phyloP scores from a whole-genome alignment of 2,329 filamentous ascomycete genomes.

The Xylaria sp. region DNA sequence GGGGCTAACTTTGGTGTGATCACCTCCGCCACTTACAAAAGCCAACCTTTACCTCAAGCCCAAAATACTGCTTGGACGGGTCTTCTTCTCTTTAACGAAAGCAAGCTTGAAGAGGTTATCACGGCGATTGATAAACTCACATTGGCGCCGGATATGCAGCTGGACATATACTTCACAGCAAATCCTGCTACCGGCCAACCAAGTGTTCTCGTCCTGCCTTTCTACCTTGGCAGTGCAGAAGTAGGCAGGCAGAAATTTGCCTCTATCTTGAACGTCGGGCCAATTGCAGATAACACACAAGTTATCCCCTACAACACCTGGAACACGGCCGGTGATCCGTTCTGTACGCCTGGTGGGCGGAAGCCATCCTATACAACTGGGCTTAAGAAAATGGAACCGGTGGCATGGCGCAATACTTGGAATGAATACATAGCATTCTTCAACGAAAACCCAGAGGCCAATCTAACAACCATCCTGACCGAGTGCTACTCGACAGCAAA shows the following conservation, averaged over 20 bases:
- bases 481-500: conserved; percentile 44
- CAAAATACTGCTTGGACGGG: conserved; percentile 36
- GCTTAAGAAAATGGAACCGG: conserved; percentile 43
- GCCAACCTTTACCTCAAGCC: conserved; percentile 27
- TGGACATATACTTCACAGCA: conserved; percentile 43
- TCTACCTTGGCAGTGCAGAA: conserved; percentile 42
- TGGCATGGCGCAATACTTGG: conserved; percentile 44
- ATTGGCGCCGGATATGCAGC: conserved; percentile 43
- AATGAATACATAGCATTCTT: conserved; percentile 45
- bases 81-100: conserved; percentile 33
- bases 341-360: conserved; percentile 40
- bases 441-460: conserved; percentile 38
- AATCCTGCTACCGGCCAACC: conserved; percentile 25
- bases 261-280: conserved; percentile 44
- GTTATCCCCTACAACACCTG: conserved; percentile 44
- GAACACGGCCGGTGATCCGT: conserved; percentile 45
- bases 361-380: conserved; percentile 21
- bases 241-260: conserved; percentile 41
- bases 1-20: conserved; percentile 58
- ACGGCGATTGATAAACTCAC: conserved; percentile 45
- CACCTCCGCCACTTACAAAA: conserved; percentile 42
- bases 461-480: conserved; percentile 43
- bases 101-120: conserved; percentile 41
- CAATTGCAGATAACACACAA: conserved; percentile 32
- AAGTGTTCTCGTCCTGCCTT: conserved; percentile 39